A percentile compares a stretch with the other conserved stretches of the same genome.
Conservation (phyloP, 1,139 yeast species). For the Fermentozyma sake region DNA sequence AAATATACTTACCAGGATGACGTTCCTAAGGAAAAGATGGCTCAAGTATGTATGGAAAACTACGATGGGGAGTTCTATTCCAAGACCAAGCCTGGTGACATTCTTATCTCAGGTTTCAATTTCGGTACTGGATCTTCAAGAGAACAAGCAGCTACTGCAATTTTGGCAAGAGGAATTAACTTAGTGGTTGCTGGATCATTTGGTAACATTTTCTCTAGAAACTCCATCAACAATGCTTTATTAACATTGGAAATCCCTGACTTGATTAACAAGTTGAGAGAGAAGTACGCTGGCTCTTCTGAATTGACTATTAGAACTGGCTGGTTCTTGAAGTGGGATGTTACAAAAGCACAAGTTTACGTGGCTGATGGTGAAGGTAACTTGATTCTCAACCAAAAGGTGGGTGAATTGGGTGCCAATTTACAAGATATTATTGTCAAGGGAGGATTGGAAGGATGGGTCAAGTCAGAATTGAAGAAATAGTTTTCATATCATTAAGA, state of each 20-base stretch:
- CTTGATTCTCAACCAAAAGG: slow-evolving; percentile 73
- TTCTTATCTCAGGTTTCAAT: slow-evolving; percentile 86
- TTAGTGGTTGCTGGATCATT: slow-evolving; percentile 95
- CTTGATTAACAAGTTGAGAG: slow-evolving; percentile 71
- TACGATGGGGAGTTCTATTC: slow-evolving; percentile 82
- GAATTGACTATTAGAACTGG: slow-evolving; percentile 94
- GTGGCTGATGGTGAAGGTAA: slow-evolving; percentile 68
- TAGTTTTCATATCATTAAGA: not conserved
- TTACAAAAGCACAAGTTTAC: slow-evolving; percentile 71
- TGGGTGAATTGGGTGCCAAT: slow-evolving; percentile 92
- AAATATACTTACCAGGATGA: slow-evolving; percentile 98
- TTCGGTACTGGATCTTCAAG: slow-evolving; percentile 99
- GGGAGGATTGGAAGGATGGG: slow-evolving; percentile 99
- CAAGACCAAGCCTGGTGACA: slow-evolving; percentile 84
- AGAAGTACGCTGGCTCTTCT: slow-evolving; percentile 48
- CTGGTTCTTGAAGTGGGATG: slow-evolving; percentile 91
- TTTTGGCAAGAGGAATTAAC: slow-evolving; percentile 88
- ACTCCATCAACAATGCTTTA: slow-evolving; percentile 92
- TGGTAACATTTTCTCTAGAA: slow-evolving; percentile 93
- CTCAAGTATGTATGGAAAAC: slow-evolving; percentile 98
- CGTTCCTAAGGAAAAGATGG: slow-evolving; percentile 91
- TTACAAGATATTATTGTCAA: slow-evolving; percentile 93
- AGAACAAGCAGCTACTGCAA: slow-evolving; percentile 98
- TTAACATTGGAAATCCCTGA: slow-evolving; percentile 91
- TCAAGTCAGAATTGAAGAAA: slow-evolving; percentile 57